Evolutionary conservation across 768 basidiomycete species (phyloP).

Genomic region (Trametes cingulata): DNA sequence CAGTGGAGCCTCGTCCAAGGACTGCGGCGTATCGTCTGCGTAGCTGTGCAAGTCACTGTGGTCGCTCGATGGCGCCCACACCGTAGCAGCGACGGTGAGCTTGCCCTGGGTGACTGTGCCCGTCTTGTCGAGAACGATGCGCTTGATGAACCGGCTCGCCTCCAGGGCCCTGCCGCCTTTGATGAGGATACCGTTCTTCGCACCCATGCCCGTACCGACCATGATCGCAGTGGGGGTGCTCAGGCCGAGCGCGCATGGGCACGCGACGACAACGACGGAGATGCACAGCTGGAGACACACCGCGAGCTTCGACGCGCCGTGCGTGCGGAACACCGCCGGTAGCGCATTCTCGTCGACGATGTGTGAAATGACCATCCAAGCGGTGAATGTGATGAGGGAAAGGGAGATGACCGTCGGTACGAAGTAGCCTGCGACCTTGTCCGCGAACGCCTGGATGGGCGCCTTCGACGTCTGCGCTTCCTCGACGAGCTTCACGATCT

Average conservation of each 20-base stretch:
- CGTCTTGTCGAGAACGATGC: slow-evolving; percentile 93
- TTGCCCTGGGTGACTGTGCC: slow-evolving; percentile 98
- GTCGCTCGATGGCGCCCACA: slow-evolving; percentile 61
- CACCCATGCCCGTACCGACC: slow-evolving; percentile 98
- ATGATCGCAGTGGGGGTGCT: slow-evolving; percentile 98
- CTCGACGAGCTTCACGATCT: slow-evolving; percentile 96
- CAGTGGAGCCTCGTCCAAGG: slow-evolving; percentile 24
- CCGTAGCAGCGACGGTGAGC: slow-evolving; percentile 72
- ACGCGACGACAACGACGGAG: slow-evolving; percentile 96
- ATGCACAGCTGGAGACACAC: slow-evolving; percentile 97
- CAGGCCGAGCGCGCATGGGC: slow-evolving; percentile 94
- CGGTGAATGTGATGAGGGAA: slow-evolving; percentile 75
- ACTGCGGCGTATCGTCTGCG: not conserved
- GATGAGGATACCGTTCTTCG: slow-evolving; percentile 96
- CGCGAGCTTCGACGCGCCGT: slow-evolving; percentile 83
- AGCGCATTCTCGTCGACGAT: slow-evolving; percentile 57
- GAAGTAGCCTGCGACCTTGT: slow-evolving; percentile 92
- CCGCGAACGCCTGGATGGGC: slow-evolving; percentile 96
- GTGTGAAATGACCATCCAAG: slow-evolving; percentile 77
- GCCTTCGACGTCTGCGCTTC: slow-evolving; percentile 98
- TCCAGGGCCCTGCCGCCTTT: slow-evolving; percentile 96
- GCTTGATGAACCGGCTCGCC: slow-evolving; percentile 78
- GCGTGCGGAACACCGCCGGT: slow-evolving; percentile 81
- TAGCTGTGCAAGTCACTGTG: slow-evolving; percentile 28
- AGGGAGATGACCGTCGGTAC: slow-evolving; percentile 90